Evolutionary conservation across 2,329 filamentous ascomycete species (phyloP).

Genomic region (Ascocoryne sarcoides): DNA sequence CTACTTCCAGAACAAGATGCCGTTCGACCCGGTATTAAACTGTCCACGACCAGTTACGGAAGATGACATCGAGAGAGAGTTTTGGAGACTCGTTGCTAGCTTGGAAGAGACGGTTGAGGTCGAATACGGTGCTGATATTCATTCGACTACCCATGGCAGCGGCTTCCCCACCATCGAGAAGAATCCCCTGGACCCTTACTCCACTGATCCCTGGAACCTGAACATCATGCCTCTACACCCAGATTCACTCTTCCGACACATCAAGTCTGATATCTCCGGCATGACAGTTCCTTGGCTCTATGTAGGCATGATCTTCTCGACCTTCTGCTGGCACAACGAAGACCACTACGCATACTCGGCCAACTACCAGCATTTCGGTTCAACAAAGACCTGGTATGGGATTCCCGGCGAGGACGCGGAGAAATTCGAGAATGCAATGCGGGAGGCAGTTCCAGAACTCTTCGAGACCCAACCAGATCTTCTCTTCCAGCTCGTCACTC

Average conservation of each 20-base stretch:
- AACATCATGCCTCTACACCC: slow-evolving; percentile 85
- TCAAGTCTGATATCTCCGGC: slow-evolving; percentile 95
- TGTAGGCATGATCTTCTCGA: slow-evolving; percentile 98
- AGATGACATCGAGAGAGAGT: slow-evolving; percentile 92
- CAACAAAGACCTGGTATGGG: slow-evolving; percentile 98
- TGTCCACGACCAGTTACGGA: slow-evolving; percentile 76
- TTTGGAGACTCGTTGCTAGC: slow-evolving; percentile 91
- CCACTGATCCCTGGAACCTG: slow-evolving; percentile 89
- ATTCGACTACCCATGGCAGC: slow-evolving; percentile 94
- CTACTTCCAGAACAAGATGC: slow-evolving; percentile 88
- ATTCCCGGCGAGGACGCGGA: slow-evolving; percentile 90
- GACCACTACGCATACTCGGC: slow-evolving; percentile 97
- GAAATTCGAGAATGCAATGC: slow-evolving; percentile 94
- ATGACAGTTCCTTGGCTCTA: slow-evolving; percentile 99
- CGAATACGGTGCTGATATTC: slow-evolving; percentile 95
- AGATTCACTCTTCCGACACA: slow-evolving; percentile 90
- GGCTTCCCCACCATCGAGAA: slow-evolving; percentile 93
- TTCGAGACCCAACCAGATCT: slow-evolving; percentile 97
- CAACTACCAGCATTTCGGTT: slow-evolving; percentile 97
- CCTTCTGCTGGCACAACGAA: slow-evolving; percentile 99
- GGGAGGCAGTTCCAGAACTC: slow-evolving; percentile 85
- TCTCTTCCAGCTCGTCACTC: slow-evolving; percentile 92
- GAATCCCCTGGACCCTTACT: slow-evolving; percentile 77
- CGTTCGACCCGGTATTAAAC: slow-evolving; percentile 75
- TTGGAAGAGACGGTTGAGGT: slow-evolving; percentile 94